phyloP scores from a whole-genome alignment of 768 basidiomycete species.

The Omphalotus guepiniiformis region DNA sequence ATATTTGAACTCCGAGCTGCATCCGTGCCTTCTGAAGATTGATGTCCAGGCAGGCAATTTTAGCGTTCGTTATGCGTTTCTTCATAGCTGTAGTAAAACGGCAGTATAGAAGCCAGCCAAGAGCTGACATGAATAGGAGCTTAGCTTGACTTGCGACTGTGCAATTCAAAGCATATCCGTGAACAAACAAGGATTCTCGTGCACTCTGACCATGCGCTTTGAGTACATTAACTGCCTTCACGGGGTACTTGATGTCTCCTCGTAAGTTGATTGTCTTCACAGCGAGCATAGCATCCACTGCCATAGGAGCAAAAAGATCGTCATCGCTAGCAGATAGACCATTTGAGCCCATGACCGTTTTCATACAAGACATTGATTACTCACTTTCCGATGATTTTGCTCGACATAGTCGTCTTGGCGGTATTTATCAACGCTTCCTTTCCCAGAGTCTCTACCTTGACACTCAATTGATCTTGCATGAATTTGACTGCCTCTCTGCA shows the following conservation, averaged over 20 bases:
- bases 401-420: slow-evolving; percentile 98
- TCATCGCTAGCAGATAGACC: slow-evolving; percentile 66
- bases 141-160: slow-evolving; percentile 97
- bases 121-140: slow-evolving; percentile 15
- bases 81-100: slow-evolving; percentile 82
- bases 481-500: slow-evolving; percentile 97
- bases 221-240: slow-evolving; percentile 97
- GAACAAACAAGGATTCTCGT: slow-evolving; percentile 89
- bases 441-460: slow-evolving; percentile 91
- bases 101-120: neutral
- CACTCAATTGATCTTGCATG: slow-evolving; percentile 95
- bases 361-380: slow-evolving; percentile 26
- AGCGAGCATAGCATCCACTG: slow-evolving; percentile 97
- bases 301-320: slow-evolving; percentile 97
- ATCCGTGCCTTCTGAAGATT: slow-evolving; percentile 95
- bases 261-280: slow-evolving; percentile 92
- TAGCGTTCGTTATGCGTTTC: slow-evolving; percentile 86
- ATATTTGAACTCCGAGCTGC: slow-evolving; percentile 96
- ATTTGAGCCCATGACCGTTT: neutral
- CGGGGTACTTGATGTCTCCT: slow-evolving; percentile 97
- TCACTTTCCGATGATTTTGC: slow-evolving; percentile 96
- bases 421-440: slow-evolving; percentile 91
- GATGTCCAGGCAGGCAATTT: slow-evolving; percentile 98
- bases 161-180: slow-evolving; percentile 97
- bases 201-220: slow-evolving; percentile 98